Percentiles rank a stretch among this genome's conserved stretches.
Conservation (phyloP, 495 filamentous ascomycete species). For the Penicillium pancosmium region DNA sequence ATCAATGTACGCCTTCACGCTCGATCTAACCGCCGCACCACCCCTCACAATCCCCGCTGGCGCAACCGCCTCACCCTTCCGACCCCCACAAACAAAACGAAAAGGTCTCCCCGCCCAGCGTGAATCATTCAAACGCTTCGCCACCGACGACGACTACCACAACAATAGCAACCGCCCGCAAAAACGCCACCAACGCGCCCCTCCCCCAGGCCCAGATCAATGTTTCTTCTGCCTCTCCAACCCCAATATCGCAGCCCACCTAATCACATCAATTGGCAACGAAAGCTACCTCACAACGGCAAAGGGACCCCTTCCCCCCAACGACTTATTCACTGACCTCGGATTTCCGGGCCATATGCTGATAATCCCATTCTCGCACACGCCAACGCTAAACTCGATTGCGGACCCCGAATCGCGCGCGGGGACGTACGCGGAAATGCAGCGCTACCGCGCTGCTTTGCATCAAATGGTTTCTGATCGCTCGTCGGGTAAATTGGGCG, state of each 20-base stretch:
- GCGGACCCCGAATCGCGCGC: constrained; percentile 55
- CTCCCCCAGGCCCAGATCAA: constrained; percentile 70
- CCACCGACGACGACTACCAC: constrained; percentile 37
- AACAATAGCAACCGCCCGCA: constrained; percentile 32
- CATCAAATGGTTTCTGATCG: constrained; percentile 65
- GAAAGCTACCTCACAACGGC: constrained; percentile 87
- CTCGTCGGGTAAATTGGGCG: constrained; percentile 61
- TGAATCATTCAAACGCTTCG: constrained; percentile 65
- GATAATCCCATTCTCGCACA: constrained; percentile 83
- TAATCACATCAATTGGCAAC: constrained; percentile 83
- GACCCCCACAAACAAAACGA: constrained; percentile 59
- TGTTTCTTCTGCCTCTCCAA: constrained; percentile 97
- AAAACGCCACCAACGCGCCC: constrained; percentile 55
- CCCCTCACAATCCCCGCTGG: constrained; percentile 62
- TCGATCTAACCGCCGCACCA: constrained; percentile 64
- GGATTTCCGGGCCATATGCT: constrained; percentile 85
- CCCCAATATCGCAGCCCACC: constrained; percentile 77
- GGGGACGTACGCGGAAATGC: constrained; percentile 75
- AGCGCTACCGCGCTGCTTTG: constrained; percentile 68
- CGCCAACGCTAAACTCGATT: constrained; percentile 65
- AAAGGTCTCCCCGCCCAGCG: constrained; percentile 50
- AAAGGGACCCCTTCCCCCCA: constrained; percentile 81
- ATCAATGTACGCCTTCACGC: constrained; percentile 85
- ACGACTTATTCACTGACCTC: constrained; percentile 66
- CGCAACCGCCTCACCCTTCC: constrained; percentile 71